Percentiles rank a stretch among this genome's conserved stretches.
These are phyloP conservation scores for Gynandropsis gynandra DNA, from an alignment of 345 rosid species.

Conservation along the genomic window DNA sequence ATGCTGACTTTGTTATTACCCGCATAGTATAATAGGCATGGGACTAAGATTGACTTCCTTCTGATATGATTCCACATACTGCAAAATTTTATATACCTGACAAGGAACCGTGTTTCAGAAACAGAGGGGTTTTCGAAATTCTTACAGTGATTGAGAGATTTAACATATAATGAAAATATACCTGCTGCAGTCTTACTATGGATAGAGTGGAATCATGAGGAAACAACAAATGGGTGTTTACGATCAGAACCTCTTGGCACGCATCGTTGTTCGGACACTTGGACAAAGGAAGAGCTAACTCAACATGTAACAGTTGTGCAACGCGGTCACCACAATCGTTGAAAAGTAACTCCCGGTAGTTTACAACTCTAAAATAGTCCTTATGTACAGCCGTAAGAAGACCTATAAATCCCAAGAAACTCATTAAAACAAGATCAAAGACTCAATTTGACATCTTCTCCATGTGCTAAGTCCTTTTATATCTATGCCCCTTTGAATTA, in stretches of 20 bases:
- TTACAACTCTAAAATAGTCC: constrained; percentile 67
- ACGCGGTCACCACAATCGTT: constrained; percentile 76
- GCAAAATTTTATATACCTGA: constrained; percentile 82
- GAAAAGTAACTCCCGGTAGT: constrained; percentile 59
- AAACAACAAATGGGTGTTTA: constrained; percentile 87
- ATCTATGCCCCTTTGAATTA: no score
- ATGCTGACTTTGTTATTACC: constrained; percentile 33
- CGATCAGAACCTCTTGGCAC: constrained; percentile 58
- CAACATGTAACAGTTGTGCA: constrained; percentile 66
- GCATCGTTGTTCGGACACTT: constrained; percentile 29
- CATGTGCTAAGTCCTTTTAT: no score
- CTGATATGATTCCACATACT: constrained; percentile 72
- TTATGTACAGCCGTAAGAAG: constrained; percentile 69
- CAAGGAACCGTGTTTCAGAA: constrained; percentile 7
- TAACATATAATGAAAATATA: constrained; percentile 2
- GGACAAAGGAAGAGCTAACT: constrained; percentile 39
- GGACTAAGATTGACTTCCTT: constrained; percentile 63
- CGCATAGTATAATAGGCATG: constrained; percentile 76
- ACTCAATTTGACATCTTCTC: no score
- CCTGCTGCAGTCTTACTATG: constrained; percentile 72
- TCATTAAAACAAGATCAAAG: no score
- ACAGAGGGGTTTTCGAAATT: background rate
- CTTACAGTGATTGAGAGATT: background rate
- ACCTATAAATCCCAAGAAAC: constrained; percentile 36
- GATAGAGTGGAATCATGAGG: constrained; percentile 82